Evolutionary conservation across 2,329 filamentous ascomycete genomes (phyloP).

Genomic region (Cryphonectria japonica): DNA sequence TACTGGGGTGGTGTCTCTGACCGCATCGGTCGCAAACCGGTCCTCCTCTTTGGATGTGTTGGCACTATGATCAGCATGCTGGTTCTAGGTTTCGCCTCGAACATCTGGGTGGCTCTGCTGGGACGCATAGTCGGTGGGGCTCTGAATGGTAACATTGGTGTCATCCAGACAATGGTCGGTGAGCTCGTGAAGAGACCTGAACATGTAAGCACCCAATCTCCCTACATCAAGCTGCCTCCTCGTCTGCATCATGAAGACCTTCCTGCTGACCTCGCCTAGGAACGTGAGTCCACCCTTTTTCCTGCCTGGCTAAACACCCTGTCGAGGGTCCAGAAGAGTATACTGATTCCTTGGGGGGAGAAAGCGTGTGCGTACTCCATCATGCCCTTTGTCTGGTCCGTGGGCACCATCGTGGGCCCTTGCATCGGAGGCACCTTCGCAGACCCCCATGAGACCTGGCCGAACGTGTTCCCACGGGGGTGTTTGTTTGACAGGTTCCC

Average conservation of each 20-base stretch:
- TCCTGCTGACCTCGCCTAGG: slow-evolving; percentile 19
- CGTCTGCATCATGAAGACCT: not conserved
- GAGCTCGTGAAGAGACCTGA: slow-evolving; percentile 83
- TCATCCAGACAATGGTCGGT: slow-evolving; percentile 91
- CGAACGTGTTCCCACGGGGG: slow-evolving; percentile 66
- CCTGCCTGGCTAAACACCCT: not conserved
- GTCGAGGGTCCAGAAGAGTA: not conserved
- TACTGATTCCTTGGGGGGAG: slow-evolving; percentile 28
- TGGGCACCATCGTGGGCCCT: slow-evolving; percentile 87
- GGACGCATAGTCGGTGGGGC: slow-evolving; percentile 79
- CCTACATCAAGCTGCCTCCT: not conserved
- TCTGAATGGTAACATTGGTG: slow-evolving; percentile 89
- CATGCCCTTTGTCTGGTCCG: slow-evolving; percentile 93
- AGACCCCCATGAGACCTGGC: slow-evolving; percentile 75
- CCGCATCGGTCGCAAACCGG: slow-evolving; percentile 77
- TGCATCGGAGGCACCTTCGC: slow-evolving; percentile 87
- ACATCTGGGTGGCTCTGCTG: slow-evolving; percentile 80
- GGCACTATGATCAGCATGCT: slow-evolving; percentile 85
- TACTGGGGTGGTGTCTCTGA: slow-evolving; percentile 87
- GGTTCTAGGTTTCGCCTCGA: slow-evolving; percentile 79
- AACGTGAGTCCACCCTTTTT: slow-evolving; percentile 60
- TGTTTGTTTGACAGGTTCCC: slow-evolving; percentile 79
- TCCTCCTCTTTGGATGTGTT: slow-evolving; percentile 77
- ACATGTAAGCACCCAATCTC: slow-evolving; percentile 60
- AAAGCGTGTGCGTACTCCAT: slow-evolving; percentile 82